A percentile compares a stretch with the other conserved stretches of the same genome.
Evolutionary conservation across 1,139 yeast species (phyloP).

Genomic region (Meyerozyma elateridarum): DNA sequence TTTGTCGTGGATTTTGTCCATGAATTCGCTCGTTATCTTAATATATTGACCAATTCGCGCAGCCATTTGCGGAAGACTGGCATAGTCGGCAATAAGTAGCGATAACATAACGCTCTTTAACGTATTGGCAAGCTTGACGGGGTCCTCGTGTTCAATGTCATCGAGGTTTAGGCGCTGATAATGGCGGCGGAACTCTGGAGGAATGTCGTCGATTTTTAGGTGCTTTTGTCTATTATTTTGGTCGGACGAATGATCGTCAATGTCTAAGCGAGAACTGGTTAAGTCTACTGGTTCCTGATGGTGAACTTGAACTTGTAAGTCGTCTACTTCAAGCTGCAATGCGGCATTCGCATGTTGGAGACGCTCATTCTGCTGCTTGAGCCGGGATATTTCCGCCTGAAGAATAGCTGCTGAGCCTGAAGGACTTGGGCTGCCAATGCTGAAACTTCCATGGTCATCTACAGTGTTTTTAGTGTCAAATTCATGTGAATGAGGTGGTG

Average conservation of each 20-base stretch:
- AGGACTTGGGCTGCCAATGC: conserved; percentile 1
- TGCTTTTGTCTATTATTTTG: background rate
- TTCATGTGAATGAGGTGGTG: conserved; percentile 10
- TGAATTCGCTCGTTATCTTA: conserved; percentile 8
- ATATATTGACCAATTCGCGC: conserved; percentile 10
- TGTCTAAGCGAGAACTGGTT: background rate
- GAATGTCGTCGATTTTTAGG: conserved; percentile 2
- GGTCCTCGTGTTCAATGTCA: conserved; percentile 9
- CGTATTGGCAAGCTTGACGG: conserved; percentile 8
- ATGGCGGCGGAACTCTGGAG: conserved; percentile 9
- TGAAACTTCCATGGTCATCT: background rate
- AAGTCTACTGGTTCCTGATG: conserved; percentile 3
- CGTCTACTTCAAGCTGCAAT: conserved; percentile 7
- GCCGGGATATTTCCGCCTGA: conserved; percentile 4
- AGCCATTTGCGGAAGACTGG: conserved; percentile 9
- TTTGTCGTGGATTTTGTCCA: conserved; percentile 10
- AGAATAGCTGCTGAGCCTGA: background rate
- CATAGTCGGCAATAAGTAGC: conserved; percentile 12
- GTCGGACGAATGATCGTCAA: background rate
- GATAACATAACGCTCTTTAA: conserved; percentile 14
- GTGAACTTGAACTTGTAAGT: conserved; percentile 7
- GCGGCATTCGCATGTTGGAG: conserved; percentile 9
- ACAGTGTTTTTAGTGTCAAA: background rate
- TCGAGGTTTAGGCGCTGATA: conserved; percentile 10
- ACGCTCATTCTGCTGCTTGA: conserved; percentile 8